A percentile compares a stretch with the other conserved stretches of the same genome.
Evolutionary conservation across 169 alveolate genomes (phyloP).

Genomic region (Cryptosporidium parvum): DNA sequence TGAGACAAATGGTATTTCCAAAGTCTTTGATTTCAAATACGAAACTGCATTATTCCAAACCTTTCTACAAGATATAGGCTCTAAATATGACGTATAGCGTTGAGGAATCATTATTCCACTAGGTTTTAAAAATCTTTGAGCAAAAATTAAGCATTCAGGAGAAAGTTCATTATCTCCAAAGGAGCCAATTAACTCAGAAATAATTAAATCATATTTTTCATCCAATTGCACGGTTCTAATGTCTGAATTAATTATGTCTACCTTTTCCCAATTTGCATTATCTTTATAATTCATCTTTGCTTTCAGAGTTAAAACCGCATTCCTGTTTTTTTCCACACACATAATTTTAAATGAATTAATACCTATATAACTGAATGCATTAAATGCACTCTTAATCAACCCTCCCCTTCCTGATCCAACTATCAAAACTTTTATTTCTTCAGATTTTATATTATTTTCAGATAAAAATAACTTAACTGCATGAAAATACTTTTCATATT

Average conservation of each 20-base stretch:
- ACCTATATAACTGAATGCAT: conserved; percentile 79
- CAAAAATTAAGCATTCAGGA: conserved; percentile 87
- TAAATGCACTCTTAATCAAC: conserved; percentile 81
- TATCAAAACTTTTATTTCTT: conserved; percentile 79
- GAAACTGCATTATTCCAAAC: conserved; percentile 78
- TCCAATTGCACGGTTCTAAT: conserved; percentile 79
- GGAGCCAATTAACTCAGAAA: conserved; percentile 87
- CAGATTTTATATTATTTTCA: conserved; percentile 61
- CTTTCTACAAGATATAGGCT: conserved; percentile 83
- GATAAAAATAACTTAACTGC: conserved; percentile 81
- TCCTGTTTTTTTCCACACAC: conserved; percentile 86
- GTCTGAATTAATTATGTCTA: conserved; percentile 81
- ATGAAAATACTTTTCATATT: conserved; percentile 84
- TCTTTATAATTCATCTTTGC: conserved; percentile 49
- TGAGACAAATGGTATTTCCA: conserved; percentile 82
- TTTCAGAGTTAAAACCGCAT: conserved; percentile 83
- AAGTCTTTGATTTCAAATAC: conserved; percentile 29
- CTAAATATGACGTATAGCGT: conserved; percentile 79
- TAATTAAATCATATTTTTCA: conserved; percentile 82
- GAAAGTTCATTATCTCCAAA: conserved; percentile 90
- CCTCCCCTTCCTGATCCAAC: conserved; percentile 92
- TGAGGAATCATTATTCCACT: conserved; percentile 85
- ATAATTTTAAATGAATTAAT: conserved; percentile 73
- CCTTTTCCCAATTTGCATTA: conserved; percentile 64
- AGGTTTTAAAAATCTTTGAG: conserved; percentile 80